Evolutionary conservation across 163 green algal species (phyloP).

Genomic region (Scenedesmus sp.): DNA sequence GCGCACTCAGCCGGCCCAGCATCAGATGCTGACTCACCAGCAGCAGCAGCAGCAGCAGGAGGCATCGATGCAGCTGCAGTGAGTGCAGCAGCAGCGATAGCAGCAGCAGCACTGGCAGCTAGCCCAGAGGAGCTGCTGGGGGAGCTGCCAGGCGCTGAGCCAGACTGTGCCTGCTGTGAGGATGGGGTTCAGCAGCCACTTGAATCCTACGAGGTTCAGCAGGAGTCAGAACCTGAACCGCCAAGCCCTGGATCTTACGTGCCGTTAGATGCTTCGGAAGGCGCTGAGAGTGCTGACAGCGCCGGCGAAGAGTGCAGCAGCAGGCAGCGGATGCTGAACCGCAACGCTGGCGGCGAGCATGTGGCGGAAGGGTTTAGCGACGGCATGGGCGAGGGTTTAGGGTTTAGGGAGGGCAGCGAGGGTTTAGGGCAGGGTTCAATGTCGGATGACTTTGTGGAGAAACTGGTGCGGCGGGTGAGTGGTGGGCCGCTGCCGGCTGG

Average conservation of each 20-base stretch:
- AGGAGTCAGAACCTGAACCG: background rate
- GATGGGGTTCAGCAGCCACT: background rate
- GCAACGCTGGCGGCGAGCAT: background rate
- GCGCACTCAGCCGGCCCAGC: background rate
- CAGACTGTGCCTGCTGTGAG: background rate
- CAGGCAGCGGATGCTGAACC: background rate
- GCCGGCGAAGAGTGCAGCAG: background rate
- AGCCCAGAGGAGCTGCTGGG: background rate
- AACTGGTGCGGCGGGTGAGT: background rate
- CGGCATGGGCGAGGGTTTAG: background rate
- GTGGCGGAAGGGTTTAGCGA: background rate
- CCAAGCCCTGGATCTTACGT: background rate
- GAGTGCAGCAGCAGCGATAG: conserved; percentile 17
- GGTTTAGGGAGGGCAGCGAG: background rate
- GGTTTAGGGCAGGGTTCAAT: background rate
- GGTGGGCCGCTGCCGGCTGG: background rate
- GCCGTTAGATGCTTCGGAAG: background rate
- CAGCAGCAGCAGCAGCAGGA: background rate
- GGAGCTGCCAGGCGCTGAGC: background rate
- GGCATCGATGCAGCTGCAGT: background rate
- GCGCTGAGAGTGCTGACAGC: background rate
- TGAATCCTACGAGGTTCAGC: background rate
- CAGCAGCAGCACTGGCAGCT: conserved; percentile 32
- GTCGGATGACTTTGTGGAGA: background rate
- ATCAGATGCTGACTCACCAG: background rate